A percentile compares a stretch with the other conserved stretches of the same genome.
These are phyloP conservation scores for Pythium grandisporangium DNA, from an alignment of 352 stramenopile species.

Conservation along the genomic window DNA sequence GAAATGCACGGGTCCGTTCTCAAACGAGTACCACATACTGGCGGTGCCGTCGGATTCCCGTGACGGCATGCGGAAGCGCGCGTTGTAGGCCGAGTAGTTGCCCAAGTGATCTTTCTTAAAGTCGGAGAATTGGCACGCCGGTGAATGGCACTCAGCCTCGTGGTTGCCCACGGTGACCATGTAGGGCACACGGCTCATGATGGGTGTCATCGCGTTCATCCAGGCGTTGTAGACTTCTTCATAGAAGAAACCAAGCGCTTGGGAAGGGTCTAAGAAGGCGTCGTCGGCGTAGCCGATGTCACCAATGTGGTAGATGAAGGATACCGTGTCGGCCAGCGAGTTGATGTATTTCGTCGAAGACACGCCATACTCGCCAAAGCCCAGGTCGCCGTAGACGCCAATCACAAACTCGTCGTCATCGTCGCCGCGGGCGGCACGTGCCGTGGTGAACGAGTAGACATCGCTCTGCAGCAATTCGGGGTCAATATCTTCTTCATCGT, in stretches of 20 bases:
- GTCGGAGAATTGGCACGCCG: constrained; percentile 14
- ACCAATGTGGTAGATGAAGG: constrained; percentile 18
- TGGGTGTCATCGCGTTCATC: constrained; percentile 34
- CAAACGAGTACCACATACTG: constrained; percentile 37
- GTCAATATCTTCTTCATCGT: too few species aligned
- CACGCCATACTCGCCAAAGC: constrained; percentile 1
- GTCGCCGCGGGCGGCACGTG: background rate
- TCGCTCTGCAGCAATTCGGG: background rate
- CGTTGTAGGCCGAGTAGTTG: constrained; percentile 51
- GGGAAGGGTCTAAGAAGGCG: constrained; percentile 10
- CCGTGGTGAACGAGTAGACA: constrained; percentile 2
- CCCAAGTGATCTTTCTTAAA: constrained; percentile 21
- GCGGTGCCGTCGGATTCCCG: constrained; percentile 17
- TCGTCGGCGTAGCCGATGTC: constrained; percentile 24
- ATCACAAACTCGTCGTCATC: background rate
- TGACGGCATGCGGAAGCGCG: constrained; percentile 30
- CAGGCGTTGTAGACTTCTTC: constrained; percentile 45
- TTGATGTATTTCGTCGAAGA: constrained; percentile 6
- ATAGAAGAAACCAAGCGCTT: constrained; percentile 20
- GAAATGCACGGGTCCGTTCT: constrained; percentile 43
- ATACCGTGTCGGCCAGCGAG: constrained; percentile 6
- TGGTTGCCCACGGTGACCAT: constrained; percentile 65
- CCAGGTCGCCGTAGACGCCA: constrained; percentile 6
- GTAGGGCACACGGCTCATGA: constrained; percentile 35
- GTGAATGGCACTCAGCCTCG: constrained; percentile 31